phyloP scores from a whole-genome alignment of 164 flowering plant genomes.

The Berberis thunbergii region DNA sequence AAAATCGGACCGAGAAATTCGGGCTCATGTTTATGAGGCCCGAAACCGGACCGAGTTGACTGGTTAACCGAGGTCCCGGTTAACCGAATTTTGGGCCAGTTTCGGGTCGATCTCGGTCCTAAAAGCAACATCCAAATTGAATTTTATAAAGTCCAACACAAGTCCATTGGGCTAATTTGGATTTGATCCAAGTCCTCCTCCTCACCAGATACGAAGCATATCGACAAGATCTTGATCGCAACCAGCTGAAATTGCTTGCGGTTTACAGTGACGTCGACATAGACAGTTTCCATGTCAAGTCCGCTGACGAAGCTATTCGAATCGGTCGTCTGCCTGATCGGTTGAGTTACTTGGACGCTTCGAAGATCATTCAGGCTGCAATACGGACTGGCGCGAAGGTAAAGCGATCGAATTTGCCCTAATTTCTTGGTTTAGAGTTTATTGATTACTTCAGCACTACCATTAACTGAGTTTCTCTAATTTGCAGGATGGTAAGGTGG shows the following conservation, averaged over 20 bases:
- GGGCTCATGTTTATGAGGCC: too few species aligned
- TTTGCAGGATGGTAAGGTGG: too few species aligned
- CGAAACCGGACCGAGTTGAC: too few species aligned
- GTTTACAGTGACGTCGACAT: slow-evolving; percentile 90
- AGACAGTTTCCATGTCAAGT: slow-evolving; percentile 65
- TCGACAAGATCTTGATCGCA: slow-evolving; percentile 84
- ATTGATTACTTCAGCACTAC: too few species aligned
- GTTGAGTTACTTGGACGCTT: slow-evolving; percentile 57
- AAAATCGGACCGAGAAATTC: too few species aligned
- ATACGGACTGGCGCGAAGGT: slow-evolving; percentile 85
- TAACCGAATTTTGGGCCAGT: too few species aligned
- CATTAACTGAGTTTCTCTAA: too few species aligned
- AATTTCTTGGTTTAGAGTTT: background rate
- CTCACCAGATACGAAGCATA: slow-evolving; percentile 1
- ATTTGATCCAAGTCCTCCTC: background rate
- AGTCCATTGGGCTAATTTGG: too few species aligned
- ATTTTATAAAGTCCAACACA: too few species aligned
- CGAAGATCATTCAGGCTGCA: slow-evolving; percentile 71
- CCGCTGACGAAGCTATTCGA: slow-evolving; percentile 79
- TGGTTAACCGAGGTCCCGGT: too few species aligned
- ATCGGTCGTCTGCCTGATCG: slow-evolving; percentile 91
- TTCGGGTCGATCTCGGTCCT: too few species aligned
- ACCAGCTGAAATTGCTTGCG: slow-evolving; percentile 94
- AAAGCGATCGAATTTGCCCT: background rate
- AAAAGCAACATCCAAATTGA: too few species aligned